Conservation (phyloP, 306 rosid genomes). For the Pterocarpus macrocarpus region DNA sequence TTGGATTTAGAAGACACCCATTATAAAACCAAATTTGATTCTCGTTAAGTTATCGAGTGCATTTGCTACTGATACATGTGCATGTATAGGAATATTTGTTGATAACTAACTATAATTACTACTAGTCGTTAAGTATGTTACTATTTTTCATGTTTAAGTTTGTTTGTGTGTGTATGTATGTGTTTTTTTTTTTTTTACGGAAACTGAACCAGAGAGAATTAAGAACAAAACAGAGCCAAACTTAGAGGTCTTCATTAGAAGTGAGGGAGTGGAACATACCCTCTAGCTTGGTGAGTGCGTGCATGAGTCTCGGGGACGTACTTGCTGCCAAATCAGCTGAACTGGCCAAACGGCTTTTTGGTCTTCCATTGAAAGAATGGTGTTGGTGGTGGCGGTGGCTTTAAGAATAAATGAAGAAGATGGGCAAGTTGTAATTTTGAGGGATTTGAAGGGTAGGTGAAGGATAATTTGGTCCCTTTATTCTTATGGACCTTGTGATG, state of each 20-base stretch:
- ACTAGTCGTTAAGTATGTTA: no score
- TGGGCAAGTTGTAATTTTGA: slow-evolving; percentile 29
- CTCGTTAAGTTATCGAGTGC: no score
- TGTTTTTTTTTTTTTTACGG: no score
- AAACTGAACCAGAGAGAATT: background rate
- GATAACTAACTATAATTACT: no score
- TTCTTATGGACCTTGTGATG: background rate
- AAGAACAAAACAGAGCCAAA: slow-evolving; percentile 27
- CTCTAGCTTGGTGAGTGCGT: slow-evolving; percentile 82
- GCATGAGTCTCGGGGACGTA: slow-evolving; percentile 91
- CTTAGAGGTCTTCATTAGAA: slow-evolving; percentile 72
- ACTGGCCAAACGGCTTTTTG: slow-evolving; percentile 74
- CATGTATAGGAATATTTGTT: no score
- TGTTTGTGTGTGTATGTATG: no score
- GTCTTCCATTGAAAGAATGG: slow-evolving; percentile 54
- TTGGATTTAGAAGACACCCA: background rate
- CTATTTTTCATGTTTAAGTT: no score
- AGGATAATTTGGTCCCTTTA: background rate
- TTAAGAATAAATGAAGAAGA: slow-evolving; percentile 34
- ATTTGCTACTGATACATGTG: no score
- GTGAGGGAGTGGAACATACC: slow-evolving; percentile 73
- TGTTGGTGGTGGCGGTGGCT: slow-evolving; percentile 43
- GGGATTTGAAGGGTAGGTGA: slow-evolving; percentile 41
- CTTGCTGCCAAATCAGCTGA: slow-evolving; percentile 83
- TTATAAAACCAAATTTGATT: no score